Conservation (phyloP, 305 asterid species). For the Fraxinus ornus region DNA sequence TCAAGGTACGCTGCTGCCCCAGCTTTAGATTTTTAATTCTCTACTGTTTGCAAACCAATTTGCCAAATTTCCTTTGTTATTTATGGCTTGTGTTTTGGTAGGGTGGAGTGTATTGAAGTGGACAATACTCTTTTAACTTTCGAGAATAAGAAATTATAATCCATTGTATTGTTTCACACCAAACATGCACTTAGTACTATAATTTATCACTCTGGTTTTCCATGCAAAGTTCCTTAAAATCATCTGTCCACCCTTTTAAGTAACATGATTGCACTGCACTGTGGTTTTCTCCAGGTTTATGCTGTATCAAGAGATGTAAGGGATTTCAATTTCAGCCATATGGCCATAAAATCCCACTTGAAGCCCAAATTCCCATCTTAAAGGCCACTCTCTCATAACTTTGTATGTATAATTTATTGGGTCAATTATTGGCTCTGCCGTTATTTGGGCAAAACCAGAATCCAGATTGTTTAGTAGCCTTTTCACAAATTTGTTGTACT, state of each 20-base stretch:
- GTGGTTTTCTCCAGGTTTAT: not conserved
- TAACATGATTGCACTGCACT: not conserved
- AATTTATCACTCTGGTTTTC: not conserved
- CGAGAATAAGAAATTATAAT: not conserved
- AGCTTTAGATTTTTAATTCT: conserved; percentile 2
- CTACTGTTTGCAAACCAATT: not conserved
- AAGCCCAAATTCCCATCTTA: not conserved
- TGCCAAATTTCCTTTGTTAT: not conserved
- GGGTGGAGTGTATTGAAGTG: not conserved
- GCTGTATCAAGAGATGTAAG: not conserved
- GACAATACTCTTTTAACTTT: not conserved
- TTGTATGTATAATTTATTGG: not conserved
- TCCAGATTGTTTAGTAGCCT: not conserved
- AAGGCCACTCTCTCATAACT: not conserved
- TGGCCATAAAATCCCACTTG: not conserved
- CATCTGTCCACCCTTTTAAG: not conserved
- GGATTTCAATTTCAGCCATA: not conserved
- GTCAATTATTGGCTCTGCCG: not conserved
- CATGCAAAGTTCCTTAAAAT: not conserved
- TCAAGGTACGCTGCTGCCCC: conserved; percentile 20
- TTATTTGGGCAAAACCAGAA: not conserved
- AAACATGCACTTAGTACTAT: not conserved
- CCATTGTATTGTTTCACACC: not conserved
- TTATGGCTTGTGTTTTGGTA: not conserved
- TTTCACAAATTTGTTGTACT: not conserved